A percentile compares a stretch with the other conserved stretches of the same genome.
Conservation (phyloP, 768 basidiomycete genomes). For the Lentinus brumalis region DNA sequence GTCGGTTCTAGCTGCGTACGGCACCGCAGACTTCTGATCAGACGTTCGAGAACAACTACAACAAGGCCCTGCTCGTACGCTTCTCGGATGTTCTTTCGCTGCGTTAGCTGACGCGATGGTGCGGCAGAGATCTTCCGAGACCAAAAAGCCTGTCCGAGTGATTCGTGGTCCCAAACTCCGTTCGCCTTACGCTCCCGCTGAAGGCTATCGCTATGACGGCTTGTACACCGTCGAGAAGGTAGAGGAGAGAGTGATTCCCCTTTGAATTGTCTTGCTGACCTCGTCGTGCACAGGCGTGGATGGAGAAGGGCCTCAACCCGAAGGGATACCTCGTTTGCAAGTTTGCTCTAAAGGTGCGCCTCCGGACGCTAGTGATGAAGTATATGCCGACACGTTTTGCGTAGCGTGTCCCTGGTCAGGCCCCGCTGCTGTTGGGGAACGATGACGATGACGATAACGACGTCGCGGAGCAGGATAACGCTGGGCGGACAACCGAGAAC, state of each 20-base stretch:
- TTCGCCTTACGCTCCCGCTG: conserved; percentile 74
- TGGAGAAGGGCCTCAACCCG: conserved; percentile 67
- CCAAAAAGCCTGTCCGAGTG: conserved; percentile 81
- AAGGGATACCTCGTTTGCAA: conserved; percentile 83
- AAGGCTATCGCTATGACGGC: conserved; percentile 93
- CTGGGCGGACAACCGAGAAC: background rate
- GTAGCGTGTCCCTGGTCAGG: conserved; percentile 59
- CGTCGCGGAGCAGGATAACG: too few relatives aligned
- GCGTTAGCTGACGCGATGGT: background rate
- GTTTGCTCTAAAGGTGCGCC: conserved; percentile 74
- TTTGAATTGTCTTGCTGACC: background rate
- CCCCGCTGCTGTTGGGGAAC: conserved; percentile 45
- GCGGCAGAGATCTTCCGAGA: conserved; percentile 70
- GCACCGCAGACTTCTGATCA: conserved; percentile 87
- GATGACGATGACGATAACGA: conserved; percentile 23
- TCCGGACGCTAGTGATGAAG: background rate
- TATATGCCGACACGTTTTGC: background rate
- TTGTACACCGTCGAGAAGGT: conserved; percentile 80
- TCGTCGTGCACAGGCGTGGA: conserved; percentile 58
- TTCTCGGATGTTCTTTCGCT: background rate
- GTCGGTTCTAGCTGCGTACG: conserved; percentile 67
- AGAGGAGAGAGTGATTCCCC: conserved; percentile 16
- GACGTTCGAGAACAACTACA: conserved; percentile 71
- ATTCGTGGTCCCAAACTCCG: conserved; percentile 80
- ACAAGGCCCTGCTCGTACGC: conserved; percentile 53